A percentile compares a stretch with the other conserved stretches of the same genome.
These are phyloP conservation scores for Pichia sp. DNA, from an alignment of 1,139 yeast species.

Conservation along the genomic window DNA sequence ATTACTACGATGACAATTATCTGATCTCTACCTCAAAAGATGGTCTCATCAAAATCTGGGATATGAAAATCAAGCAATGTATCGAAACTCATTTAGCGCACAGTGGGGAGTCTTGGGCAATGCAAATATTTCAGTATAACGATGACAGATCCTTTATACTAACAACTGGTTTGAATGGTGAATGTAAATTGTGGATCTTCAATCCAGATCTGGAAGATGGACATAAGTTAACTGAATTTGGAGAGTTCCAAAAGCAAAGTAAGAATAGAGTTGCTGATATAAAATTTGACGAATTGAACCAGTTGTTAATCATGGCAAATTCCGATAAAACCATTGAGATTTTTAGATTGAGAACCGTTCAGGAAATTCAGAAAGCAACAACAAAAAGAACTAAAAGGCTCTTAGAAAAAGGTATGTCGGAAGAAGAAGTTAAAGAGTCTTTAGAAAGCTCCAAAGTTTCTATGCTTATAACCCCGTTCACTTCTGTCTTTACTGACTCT, in stretches of 20 bases:
- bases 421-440: slow-evolving; percentile 52
- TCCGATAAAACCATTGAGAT: slow-evolving; percentile 77
- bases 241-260: slow-evolving; percentile 70
- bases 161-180: slow-evolving; percentile 76
- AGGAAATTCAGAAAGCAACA: slow-evolving; percentile 73
- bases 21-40: slow-evolving; percentile 76
- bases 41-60: slow-evolving; percentile 91
- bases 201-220: slow-evolving; percentile 46
- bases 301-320: slow-evolving; percentile 63
- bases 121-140: slow-evolving; percentile 38
- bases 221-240: slow-evolving; percentile 43
- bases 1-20: slow-evolving; percentile 55
- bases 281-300: slow-evolving; percentile 41
- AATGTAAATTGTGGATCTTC: slow-evolving; percentile 74
- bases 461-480: slow-evolving; percentile 56
- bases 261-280: slow-evolving; percentile 65
- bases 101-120: slow-evolving; percentile 86
- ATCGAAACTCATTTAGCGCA: slow-evolving; percentile 93
- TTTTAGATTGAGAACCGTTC: slow-evolving; percentile 68
- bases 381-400: slow-evolving; percentile 75
- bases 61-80: slow-evolving; percentile 79
- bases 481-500: slow-evolving; percentile 49
- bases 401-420: slow-evolving; percentile 58
- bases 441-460: slow-evolving; percentile 49
- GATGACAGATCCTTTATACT: slow-evolving; percentile 36